Evolutionary conservation across 768 basidiomycete genomes (phyloP).

Genomic region (Ramaria sp.): DNA sequence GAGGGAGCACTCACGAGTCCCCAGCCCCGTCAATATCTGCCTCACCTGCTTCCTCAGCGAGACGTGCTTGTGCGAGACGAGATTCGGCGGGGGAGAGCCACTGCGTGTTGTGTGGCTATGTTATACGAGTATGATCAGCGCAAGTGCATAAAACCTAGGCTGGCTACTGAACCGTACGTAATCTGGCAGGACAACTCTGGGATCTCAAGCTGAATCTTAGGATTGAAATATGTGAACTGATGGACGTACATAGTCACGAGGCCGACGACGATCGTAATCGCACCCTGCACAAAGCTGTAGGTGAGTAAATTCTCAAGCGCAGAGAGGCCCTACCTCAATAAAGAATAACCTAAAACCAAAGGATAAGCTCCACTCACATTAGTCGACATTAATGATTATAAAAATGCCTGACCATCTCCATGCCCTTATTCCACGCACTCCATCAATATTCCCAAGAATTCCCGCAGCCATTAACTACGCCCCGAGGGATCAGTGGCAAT

Average conservation of each 20-base stretch:
- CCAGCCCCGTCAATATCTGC: constrained; percentile 45
- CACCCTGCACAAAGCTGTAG: constrained; percentile 34
- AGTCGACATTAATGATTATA: background rate
- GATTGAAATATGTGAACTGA: background rate
- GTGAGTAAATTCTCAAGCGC: background rate
- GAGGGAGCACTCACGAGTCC: constrained; percentile 39
- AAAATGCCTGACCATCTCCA: constrained; percentile 49
- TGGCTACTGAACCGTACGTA: background rate
- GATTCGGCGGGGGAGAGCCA: constrained; percentile 43
- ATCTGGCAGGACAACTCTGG: constrained; percentile 1
- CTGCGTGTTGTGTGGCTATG: constrained; percentile 36
- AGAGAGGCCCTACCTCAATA: constrained; percentile 38
- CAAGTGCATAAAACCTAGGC: too few species aligned
- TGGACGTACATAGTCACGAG: constrained; percentile 37
- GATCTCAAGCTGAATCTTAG: background rate
- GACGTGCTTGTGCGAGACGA: constrained; percentile 51
- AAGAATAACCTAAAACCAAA: constrained; percentile 45
- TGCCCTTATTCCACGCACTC: constrained; percentile 49
- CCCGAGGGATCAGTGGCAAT: background rate
- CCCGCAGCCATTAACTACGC: constrained; percentile 61
- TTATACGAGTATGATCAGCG: too few species aligned
- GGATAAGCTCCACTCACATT: background rate
- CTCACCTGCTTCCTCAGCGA: constrained; percentile 59
- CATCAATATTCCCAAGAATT: constrained; percentile 59
- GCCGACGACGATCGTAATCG: constrained; percentile 50